A percentile compares a stretch with the other conserved stretches of the same genome.
Evolutionary conservation across 2,329 filamentous ascomycete genomes (phyloP).

Genomic region (Drechslerella stenobrocha): DNA sequence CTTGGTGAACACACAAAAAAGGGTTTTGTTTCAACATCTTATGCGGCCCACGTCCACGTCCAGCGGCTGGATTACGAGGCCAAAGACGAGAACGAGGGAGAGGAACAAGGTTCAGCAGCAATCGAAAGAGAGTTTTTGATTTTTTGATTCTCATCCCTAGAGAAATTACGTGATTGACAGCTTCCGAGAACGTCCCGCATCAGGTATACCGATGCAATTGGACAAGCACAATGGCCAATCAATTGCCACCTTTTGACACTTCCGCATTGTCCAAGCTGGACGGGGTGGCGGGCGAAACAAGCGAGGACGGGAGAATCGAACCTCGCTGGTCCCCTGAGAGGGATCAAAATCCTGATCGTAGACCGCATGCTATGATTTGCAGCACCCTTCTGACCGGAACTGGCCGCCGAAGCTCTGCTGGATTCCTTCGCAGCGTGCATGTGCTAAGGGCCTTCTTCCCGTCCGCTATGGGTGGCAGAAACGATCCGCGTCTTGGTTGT

Average conservation of each 20-base stretch:
- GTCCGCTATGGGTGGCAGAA: conserved; percentile 28
- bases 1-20: too few species aligned
- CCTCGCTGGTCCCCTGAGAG: conserved; percentile 3
- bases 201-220: conserved; percentile 1
- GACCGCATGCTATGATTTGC: conserved; percentile 37
- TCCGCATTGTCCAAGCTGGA: conserved; percentile 1
- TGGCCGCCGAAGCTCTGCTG: not conserved
- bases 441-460: conserved; percentile 28
- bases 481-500: conserved; percentile 28
- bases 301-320: conserved; percentile 14
- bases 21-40: too few species aligned
- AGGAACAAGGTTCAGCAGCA: too few species aligned
- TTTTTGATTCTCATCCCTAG: not conserved
- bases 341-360: conserved; percentile 25
- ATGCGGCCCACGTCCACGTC: too few species aligned
- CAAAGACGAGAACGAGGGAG: too few species aligned
- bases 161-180: not conserved
- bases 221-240: conserved; percentile 3
- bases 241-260: conserved; percentile 3
- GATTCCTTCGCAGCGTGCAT: conserved; percentile 5
- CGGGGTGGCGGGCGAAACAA: not conserved
- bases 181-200: not conserved
- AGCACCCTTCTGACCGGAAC: conserved; percentile 23
- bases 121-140: too few species aligned
- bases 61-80: too few species aligned